Base-by-base conservation (phyloP, 2,329 filamentous ascomycete species). In the Fusarium succisae region DNA sequence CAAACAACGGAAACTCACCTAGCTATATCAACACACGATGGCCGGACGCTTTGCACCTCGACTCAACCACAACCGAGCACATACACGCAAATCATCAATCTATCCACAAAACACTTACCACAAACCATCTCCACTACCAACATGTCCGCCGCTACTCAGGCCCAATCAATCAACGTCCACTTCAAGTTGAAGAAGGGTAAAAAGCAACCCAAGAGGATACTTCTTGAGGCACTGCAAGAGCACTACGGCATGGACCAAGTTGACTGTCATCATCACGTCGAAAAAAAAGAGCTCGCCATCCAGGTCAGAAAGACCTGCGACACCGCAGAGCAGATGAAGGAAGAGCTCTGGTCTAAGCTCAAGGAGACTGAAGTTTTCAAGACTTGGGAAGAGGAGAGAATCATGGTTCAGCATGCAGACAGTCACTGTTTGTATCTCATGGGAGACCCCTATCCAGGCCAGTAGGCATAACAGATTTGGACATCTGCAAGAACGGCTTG, bases 241-340 rank as follows among this genome's bases (percentile, higher is more conserved):
- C 18, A 28, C 24, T 47, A 47, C 18, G 44, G 44, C 4, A 28
- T 3, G 24, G 5, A 24, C 10, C 15, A 44, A 18, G 41, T 44
- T 17, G 6, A 1, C 1, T 43, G 9, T 10, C n/a, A 24, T 17
- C 41, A 44, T 10, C 1, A 44, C 6, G 15, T 0, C 15, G 9
- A 15, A 17, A 17, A 15, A 15, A 47, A 28, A 28, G 13, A 15
- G 13, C 44, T 47, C 18, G 18, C 24, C 8, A 47, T 47, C 20
- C 28, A 11, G 4, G 24, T 28, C 26, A 28, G 1, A 5, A 28
- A 48, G 15, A 17, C 4, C 15, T 50, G 28, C 47, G 15, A 32
- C 22, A n/a, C 28, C 4, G 30, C 17, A 2, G 47, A 32, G 12
- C 15, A n/a, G 8, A 50, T 32, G 47, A 50, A 18, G 22, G 47